A percentile compares a stretch with the other conserved stretches of the same genome.
phyloP scores from a whole-genome alignment of 352 stramenopile species.

The Phytophthora pseudosyringae region DNA sequence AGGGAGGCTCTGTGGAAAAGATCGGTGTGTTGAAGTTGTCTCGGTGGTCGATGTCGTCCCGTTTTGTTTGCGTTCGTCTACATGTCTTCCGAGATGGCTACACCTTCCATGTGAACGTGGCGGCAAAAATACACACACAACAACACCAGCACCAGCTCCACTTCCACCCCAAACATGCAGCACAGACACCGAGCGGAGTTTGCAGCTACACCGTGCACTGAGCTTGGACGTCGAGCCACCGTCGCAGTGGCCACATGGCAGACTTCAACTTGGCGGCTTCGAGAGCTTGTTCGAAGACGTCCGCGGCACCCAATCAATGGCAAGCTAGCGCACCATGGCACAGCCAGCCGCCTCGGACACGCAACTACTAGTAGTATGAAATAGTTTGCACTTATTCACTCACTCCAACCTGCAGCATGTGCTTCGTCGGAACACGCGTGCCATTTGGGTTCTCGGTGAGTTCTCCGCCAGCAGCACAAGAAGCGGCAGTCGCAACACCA shows the following conservation, averaged over 20 bases:
- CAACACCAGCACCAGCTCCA: neutral
- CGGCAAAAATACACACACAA: too few species aligned
- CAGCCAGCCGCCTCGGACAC: neutral
- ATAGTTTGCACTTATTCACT: neutral
- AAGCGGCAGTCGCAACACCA: neutral
- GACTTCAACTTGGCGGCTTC: neutral
- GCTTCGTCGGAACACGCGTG: conserved; percentile 10
- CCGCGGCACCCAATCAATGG: neutral
- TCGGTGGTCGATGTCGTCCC: neutral
- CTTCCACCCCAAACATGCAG: too few species aligned
- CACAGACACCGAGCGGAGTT: too few species aligned
- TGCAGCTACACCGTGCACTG: neutral
- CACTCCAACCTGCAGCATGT: conserved; percentile 7
- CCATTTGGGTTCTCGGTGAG: conserved; percentile 16
- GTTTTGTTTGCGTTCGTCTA: conserved; percentile 1
- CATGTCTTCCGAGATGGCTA: neutral
- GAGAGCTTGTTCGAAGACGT: neutral
- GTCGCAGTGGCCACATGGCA: neutral
- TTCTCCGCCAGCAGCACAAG: conserved; percentile 4
- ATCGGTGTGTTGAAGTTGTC: neutral
- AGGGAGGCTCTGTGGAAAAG: neutral
- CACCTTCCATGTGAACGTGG: neutral
- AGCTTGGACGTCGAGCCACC: neutral
- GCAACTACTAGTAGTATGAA: neutral
- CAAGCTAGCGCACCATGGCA: neutral